Conservation (phyloP, 768 basidiomycete genomes). For the Antrodiella citrinella region DNA sequence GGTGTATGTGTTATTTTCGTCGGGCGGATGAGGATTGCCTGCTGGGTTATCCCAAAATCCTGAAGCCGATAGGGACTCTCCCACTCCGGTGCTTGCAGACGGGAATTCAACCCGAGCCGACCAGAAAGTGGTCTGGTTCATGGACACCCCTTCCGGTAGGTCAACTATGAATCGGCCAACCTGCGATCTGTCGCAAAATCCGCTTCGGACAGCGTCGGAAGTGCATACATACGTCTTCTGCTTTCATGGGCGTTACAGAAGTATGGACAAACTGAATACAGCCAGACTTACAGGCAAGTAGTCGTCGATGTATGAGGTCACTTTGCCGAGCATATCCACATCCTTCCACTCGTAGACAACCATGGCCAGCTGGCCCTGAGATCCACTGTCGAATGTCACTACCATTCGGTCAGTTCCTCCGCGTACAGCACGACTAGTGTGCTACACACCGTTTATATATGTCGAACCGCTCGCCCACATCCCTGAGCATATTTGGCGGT, state of each 20-base stretch:
- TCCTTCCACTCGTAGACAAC: slow-evolving; percentile 97
- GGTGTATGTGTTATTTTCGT: slow-evolving; percentile 36
- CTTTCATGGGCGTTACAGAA: slow-evolving; percentile 21
- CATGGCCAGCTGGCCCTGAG: slow-evolving; percentile 85
- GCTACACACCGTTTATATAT: slow-evolving; percentile 73
- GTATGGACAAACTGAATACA: not conserved
- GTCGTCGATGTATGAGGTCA: slow-evolving; percentile 44
- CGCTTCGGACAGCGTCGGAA: slow-evolving; percentile 60
- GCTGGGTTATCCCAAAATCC: slow-evolving; percentile 52
- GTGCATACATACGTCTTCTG: slow-evolving; percentile 97
- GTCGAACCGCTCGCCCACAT: slow-evolving; percentile 83
- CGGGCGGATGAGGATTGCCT: slow-evolving; percentile 49
- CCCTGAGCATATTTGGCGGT: slow-evolving; percentile 88
- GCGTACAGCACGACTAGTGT: no score
- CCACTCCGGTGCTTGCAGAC: slow-evolving; percentile 11
- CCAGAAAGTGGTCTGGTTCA: slow-evolving; percentile 82
- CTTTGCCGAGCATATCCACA: slow-evolving; percentile 71
- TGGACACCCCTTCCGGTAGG: slow-evolving; percentile 49
- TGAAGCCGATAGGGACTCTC: slow-evolving; percentile 17
- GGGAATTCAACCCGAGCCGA: slow-evolving; percentile 65
- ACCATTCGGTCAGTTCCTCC: slow-evolving; percentile 15
- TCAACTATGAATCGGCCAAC: slow-evolving; percentile 89
- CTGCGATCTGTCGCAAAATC: slow-evolving; percentile 58
- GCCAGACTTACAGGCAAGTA: slow-evolving; percentile 55
- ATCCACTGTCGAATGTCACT: slow-evolving; percentile 74